Conservation (phyloP, 2,329 filamentous ascomycete species). For the Fusarium subtropicale region DNA sequence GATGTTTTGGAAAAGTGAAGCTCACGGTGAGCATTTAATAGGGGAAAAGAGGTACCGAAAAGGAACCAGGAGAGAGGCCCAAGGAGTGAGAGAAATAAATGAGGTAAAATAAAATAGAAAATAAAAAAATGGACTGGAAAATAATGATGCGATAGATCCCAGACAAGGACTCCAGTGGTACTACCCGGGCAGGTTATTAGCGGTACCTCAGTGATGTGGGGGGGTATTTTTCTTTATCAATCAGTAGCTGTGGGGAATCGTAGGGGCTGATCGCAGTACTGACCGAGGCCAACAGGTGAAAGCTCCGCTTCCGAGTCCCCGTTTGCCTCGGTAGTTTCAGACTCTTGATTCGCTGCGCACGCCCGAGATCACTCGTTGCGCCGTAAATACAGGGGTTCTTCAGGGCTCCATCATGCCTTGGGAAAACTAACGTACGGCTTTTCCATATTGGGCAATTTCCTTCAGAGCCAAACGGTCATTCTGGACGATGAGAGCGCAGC, state of each 20-base stretch:
- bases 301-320: slow-evolving; percentile 13
- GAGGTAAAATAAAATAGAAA: background rate
- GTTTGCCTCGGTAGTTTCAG: slow-evolving; percentile 40
- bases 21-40: slow-evolving; percentile 37
- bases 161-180: background rate
- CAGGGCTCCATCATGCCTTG: background rate
- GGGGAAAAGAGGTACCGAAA: background rate
- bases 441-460: background rate
- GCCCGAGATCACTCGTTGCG: slow-evolving; percentile 11
- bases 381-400: background rate
- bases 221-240: slow-evolving; percentile 9
- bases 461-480: background rate
- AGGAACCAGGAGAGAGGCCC: background rate
- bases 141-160: background rate
- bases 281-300: slow-evolving; percentile 42
- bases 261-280: slow-evolving; percentile 38
- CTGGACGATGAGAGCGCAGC: background rate
- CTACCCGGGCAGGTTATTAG: slow-evolving; percentile 17
- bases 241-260: background rate
- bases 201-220: slow-evolving; percentile 9
- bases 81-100: background rate
- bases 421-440: background rate
- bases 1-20: slow-evolving; percentile 25
- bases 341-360: slow-evolving; percentile 39
- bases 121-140: slow-evolving; percentile 12